These are phyloP conservation scores for Irpex lacteus DNA, from an alignment of 1,284 basidiomycete genomes.

Conservation along the genomic window DNA sequence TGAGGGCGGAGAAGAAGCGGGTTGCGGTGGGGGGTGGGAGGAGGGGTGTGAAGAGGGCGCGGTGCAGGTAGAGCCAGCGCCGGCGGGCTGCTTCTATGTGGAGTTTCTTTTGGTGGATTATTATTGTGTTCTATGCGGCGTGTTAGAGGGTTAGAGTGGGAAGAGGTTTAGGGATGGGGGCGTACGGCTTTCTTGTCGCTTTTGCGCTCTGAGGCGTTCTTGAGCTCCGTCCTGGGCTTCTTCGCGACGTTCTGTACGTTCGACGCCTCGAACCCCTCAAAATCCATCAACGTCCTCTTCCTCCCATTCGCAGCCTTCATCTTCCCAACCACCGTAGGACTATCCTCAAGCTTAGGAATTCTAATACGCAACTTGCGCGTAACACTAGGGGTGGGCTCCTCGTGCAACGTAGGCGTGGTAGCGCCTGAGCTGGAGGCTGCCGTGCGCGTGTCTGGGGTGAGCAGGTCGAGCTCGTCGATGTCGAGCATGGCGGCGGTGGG, in stretches of 20 bases:
- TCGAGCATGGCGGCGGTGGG: not conserved
- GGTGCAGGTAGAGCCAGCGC: conserved; percentile 12
- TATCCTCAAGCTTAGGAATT: not conserved
- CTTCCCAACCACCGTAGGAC: not conserved
- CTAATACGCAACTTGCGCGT: not conserved
- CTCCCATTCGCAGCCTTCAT: not conserved
- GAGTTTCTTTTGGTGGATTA: conserved; percentile 16
- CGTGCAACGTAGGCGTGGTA: not conserved
- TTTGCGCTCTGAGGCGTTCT: not conserved
- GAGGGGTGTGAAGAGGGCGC: conserved; percentile 20
- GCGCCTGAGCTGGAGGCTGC: conserved; percentile 7
- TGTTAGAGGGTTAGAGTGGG: not conserved
- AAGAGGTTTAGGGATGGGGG: not conserved
- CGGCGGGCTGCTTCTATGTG: conserved; percentile 10
- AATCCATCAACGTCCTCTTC: not conserved
- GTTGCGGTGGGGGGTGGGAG: conserved; percentile 13
- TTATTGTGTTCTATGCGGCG: conserved; percentile 16
- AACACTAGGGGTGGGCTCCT: not conserved
- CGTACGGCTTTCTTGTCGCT: conserved; percentile 18
- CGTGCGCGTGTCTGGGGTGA: conserved; percentile 4
- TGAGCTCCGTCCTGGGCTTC: conserved; percentile 11
- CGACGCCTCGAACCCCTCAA: not conserved
- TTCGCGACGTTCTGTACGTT: conserved; percentile 1
- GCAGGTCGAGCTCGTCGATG: conserved; percentile 13
- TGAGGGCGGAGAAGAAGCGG: conserved; percentile 16